Base-by-base conservation (phyloP, 2,329 filamentous ascomycete genomes). In the Pseudogymnoascus sp. region DNA sequence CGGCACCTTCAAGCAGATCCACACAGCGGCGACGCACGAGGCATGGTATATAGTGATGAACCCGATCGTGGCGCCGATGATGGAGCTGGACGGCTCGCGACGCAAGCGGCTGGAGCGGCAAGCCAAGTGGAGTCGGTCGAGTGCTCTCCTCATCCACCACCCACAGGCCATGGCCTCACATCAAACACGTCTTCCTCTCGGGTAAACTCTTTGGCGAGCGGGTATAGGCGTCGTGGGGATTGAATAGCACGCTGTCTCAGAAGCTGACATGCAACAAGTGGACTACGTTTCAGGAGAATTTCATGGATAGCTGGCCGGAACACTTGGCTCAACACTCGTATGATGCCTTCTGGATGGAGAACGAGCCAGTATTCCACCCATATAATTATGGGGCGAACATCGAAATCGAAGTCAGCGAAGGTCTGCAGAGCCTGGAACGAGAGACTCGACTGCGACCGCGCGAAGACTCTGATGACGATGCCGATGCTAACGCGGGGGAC, bases 311-410 rank as follows among this genome's bases (percentile, higher is more conserved):
- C 11, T 42, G 9, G 38, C 38, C 38, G 17, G 38, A 42, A 42
- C 38, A 42, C 17, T 2, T 19, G n/a, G 38, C 38, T 9, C 17
- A 3, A 7, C 38, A 42, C 38, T 59, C 72, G 7, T 70, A 68
- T 8, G 65, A 69, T 8, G 59, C 71, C 60, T 73, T 72, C 64
- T 57, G 10, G 23, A 13, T 23, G 42, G 38, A 23, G 60, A 19
- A 62, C 28, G 23, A 38, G 31, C 26, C 57, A 1, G 57, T 60
- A 1, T 42, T 42, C 17, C 17, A 42, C 38, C n/a, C 38, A 42
- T 42, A 42, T 42, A 17, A 19, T 42, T 42, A 42, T 42, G 38
- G 38, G 10, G 17, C 38, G 8, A 42, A 42, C 3, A 42, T 42
- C 17, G 64, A 44, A 9, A 19, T 42, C 3, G 38, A 42, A 3